These are phyloP conservation scores for Elsinoe ampelina DNA, from an alignment of 2,329 filamentous ascomycete species.

Conservation along the genomic window DNA sequence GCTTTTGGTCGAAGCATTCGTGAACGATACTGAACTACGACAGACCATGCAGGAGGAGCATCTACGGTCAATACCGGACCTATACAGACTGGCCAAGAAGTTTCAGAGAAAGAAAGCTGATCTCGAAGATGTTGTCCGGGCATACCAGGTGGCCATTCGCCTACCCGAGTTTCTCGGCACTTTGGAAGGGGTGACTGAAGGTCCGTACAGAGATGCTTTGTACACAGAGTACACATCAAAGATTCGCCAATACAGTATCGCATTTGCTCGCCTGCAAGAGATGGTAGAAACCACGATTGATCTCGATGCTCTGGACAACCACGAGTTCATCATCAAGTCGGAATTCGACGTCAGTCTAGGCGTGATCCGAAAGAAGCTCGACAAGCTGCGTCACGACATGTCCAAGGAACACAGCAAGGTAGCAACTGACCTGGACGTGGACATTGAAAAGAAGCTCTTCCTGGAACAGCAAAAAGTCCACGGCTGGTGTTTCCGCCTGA, in stretches of 20 bases:
- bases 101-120: constrained; percentile 89
- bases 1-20: constrained; percentile 90
- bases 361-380: constrained; percentile 83
- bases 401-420: constrained; percentile 68
- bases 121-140: constrained; percentile 87
- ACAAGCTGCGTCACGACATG: constrained; percentile 75
- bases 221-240: constrained; percentile 82
- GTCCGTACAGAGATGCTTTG: constrained; percentile 77
- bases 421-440: constrained; percentile 73
- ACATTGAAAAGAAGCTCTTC: constrained; percentile 97
- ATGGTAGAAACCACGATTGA: constrained; percentile 99
- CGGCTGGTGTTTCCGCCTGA: constrained; percentile 92
- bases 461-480: constrained; percentile 93
- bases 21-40: constrained; percentile 80
- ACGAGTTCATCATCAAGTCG: constrained; percentile 98
- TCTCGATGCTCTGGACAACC: constrained; percentile 85
- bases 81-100: constrained; percentile 86
- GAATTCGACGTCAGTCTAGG: constrained; percentile 88
- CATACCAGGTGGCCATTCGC: constrained; percentile 89
- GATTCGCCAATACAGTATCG: constrained; percentile 62
- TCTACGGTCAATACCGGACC: constrained; percentile 80
- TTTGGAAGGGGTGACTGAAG: constrained; percentile 89
- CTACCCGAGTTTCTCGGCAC: constrained; percentile 83
- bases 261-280: constrained; percentile 77
- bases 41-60: constrained; percentile 98